Base-by-base conservation (phyloP, 2,329 filamentous ascomycete species). In the Neopestalotiopsis sp. region DNA sequence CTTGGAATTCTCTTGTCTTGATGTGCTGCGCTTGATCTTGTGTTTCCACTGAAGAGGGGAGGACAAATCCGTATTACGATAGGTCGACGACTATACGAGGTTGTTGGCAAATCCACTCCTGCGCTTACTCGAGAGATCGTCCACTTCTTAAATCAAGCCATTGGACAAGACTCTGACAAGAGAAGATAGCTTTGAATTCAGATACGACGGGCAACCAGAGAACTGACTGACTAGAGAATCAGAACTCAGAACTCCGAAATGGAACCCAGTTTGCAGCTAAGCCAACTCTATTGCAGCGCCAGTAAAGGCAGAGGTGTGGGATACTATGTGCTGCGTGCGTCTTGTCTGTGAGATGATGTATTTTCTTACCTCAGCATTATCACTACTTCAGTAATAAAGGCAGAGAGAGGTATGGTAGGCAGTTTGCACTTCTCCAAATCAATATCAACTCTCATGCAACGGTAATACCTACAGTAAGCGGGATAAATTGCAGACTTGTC, bases 1-100 rank as follows among this genome's bases (percentile, higher is more conserved):
- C 32, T 40, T 59, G 57, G 20, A 62, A 24, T 12, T 30, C n/a
- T 62, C 59, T 62, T 62, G 59, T 62, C 59, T n/a, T 62, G 45
- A 52, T 52, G 6, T 17, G 45, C 9, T 20, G 24, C n/a, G n/a
- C 1, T 52, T n/a, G 2, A 38, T 52, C n/a, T 3, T 52, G 45
- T 52, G 45, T 52, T 52, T 52, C 45, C 45, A 52, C 45, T 10
- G 45, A 52, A 20, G 45, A 52, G 45, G 6, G 45, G 45, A 52
- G n/a, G 6, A 17, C 17, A 52, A n/a, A 3, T 52, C 45, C 45
- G 45, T 52, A 52, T 52, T 24, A 52, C 45, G 45, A 20, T 52
- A 52, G 45, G 45, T 52, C 45, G 45, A 52, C 45, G 45, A 24
- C 20, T 52, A 52, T 52, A 52, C 45, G 45, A 52, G 45, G 45